These are phyloP conservation scores for Microcyclospora pomicola DNA, from an alignment of 2,329 filamentous ascomycete genomes.

Conservation along the genomic window DNA sequence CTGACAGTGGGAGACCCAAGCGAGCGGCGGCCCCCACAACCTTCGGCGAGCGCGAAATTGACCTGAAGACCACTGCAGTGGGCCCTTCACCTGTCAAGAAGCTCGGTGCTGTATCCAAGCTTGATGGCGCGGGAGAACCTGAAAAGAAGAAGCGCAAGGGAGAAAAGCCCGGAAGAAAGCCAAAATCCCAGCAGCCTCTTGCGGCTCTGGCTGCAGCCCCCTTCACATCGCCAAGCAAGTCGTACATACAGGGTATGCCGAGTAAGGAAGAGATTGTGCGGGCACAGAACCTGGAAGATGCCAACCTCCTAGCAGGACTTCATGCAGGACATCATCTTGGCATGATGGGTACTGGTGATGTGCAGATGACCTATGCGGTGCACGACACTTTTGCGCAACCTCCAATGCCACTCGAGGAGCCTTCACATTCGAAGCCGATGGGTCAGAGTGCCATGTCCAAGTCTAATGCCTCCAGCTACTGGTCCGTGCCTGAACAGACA, in stretches of 20 bases:
- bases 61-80: slow-evolving; percentile 39
- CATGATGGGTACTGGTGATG: slow-evolving; percentile 7
- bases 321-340: slow-evolving; percentile 10
- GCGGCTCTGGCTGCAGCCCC: slow-evolving; percentile 21
- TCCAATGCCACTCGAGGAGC: slow-evolving; percentile 11
- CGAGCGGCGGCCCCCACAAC: slow-evolving; percentile 54
- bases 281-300: slow-evolving; percentile 19
- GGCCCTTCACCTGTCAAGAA: slow-evolving; percentile 38
- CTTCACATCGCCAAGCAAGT: slow-evolving; percentile 22
- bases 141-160: slow-evolving; percentile 24
- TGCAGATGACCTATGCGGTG: slow-evolving; percentile 8
- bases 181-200: slow-evolving; percentile 27
- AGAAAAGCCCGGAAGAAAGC: slow-evolving; percentile 26
- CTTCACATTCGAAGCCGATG: slow-evolving; percentile 9
- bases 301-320: slow-evolving; percentile 19
- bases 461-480: slow-evolving; percentile 53
- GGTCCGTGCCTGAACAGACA: slow-evolving; percentile 68
- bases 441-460: slow-evolving; percentile 11
- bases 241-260: slow-evolving; percentile 7
- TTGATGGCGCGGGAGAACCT: slow-evolving; percentile 15
- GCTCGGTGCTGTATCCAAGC: slow-evolving; percentile 13
- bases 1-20: slow-evolving; percentile 36
- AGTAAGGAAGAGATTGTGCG: slow-evolving; percentile 17
- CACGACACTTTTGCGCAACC: slow-evolving; percentile 9
- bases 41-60: slow-evolving; percentile 51